Percentiles rank a stretch among this genome's conserved stretches.
phyloP scores from a whole-genome alignment of 306 rosid genomes.

The Ormosia emarginata region DNA sequence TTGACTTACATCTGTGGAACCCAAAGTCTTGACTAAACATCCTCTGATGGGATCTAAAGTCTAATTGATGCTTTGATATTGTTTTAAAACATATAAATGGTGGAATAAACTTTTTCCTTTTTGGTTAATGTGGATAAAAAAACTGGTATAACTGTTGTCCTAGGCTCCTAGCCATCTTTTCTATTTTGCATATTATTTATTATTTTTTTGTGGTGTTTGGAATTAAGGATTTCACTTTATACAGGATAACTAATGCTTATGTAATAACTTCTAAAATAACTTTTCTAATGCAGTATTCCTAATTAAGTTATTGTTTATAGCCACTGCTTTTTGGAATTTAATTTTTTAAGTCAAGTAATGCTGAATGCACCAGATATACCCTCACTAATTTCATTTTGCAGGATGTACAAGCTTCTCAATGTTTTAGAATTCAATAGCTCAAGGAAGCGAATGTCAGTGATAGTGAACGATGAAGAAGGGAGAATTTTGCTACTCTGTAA shows the following conservation, averaged over 20 bases:
- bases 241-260: neutral
- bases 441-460: constrained; percentile 96
- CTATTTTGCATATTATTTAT: neutral
- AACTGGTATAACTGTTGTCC: neutral
- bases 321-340: neutral
- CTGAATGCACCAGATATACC: neutral
- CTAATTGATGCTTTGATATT: neutral
- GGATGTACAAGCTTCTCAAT: constrained; percentile 68
- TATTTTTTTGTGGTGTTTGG: neutral
- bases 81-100: neutral
- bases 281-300: neutral
- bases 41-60: neutral
- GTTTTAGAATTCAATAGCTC: constrained; percentile 89
- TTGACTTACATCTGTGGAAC: neutral
- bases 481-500: constrained; percentile 66
- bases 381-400: constrained; percentile 33
- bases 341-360: neutral
- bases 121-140: neutral
- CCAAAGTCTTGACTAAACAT: neutral
- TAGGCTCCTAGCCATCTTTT: neutral
- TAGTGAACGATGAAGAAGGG: constrained; percentile 70
- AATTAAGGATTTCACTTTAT: constrained; percentile 2
- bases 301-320: neutral
- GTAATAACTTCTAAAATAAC: constrained; percentile 1
- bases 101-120: neutral